Evolutionary conservation across 768 basidiomycete species (phyloP).

Genomic region (Russula abietina): DNA sequence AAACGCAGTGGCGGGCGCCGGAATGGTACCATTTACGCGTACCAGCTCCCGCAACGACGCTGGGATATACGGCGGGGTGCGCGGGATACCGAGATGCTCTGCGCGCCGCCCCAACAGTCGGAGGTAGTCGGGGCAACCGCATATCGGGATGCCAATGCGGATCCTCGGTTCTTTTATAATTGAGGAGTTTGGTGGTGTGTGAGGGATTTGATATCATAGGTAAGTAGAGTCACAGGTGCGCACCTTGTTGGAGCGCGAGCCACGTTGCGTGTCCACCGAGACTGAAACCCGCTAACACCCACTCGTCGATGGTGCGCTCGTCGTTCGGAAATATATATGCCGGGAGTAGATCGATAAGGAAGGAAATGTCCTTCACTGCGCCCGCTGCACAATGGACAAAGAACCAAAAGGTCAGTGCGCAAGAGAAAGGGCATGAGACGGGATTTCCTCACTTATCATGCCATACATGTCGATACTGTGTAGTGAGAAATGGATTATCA

Average conservation of each 20-base stretch:
- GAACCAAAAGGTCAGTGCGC: neutral
- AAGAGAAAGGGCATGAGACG: neutral
- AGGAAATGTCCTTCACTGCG: slow-evolving; percentile 68
- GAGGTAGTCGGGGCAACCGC: slow-evolving; percentile 65
- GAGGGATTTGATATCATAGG: no score
- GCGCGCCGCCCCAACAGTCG: slow-evolving; percentile 56
- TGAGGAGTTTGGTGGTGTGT: no score
- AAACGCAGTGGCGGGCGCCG: slow-evolving; percentile 48
- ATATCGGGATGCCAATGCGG: slow-evolving; percentile 40
- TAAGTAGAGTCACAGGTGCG: slow-evolving; percentile 32
- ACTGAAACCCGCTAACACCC: slow-evolving; percentile 69
- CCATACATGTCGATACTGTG: slow-evolving; percentile 44
- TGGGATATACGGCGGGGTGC: slow-evolving; percentile 54
- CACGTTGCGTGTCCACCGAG: slow-evolving; percentile 84
- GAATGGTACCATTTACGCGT: slow-evolving; percentile 41
- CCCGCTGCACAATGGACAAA: slow-evolving; percentile 41
- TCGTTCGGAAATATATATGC: slow-evolving; percentile 64
- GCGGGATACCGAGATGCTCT: slow-evolving; percentile 35
- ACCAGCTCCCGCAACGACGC: slow-evolving; percentile 45
- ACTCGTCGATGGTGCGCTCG: slow-evolving; percentile 56
- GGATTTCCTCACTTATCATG: slow-evolving; percentile 35
- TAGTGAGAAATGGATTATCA: neutral
- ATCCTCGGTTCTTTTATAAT: slow-evolving; percentile 38
- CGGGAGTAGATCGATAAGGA: slow-evolving; percentile 75
- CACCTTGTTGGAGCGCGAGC: slow-evolving; percentile 53